Evolutionary conservation across 1,139 yeast genomes (phyloP).

Genomic region (Lodderomyces theae): DNA sequence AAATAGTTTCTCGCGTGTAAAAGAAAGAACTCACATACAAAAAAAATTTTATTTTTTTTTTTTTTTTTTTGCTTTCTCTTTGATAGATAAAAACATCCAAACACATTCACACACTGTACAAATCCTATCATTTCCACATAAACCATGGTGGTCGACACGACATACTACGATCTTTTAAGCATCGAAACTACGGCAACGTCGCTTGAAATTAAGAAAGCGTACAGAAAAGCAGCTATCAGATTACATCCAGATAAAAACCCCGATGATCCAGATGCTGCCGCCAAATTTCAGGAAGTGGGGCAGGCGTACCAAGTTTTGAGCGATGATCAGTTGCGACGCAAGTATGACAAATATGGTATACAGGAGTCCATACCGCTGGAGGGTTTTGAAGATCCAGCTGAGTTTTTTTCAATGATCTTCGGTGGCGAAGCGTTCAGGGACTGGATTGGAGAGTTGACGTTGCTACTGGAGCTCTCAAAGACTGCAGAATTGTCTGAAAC

Average conservation of each 20-base stretch:
- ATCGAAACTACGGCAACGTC: slow-evolving; percentile 71
- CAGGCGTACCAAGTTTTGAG: slow-evolving; percentile 84
- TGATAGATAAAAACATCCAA: too few species aligned
- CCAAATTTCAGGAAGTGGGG: slow-evolving; percentile 64
- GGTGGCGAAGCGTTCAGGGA: slow-evolving; percentile 87
- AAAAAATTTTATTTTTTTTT: neutral
- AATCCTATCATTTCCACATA: too few species aligned
- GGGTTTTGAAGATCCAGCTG: slow-evolving; percentile 89
- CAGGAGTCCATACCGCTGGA: slow-evolving; percentile 78
- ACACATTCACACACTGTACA: too few species aligned
- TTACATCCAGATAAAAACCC: slow-evolving; percentile 98
- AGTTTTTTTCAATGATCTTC: slow-evolving; percentile 67
- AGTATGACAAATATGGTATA: slow-evolving; percentile 83
- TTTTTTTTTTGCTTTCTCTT: neutral
- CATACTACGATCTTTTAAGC: slow-evolving; percentile 78
- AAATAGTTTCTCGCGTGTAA: slow-evolving; percentile 1
- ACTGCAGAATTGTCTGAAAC: slow-evolving; percentile 48
- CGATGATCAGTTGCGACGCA: slow-evolving; percentile 67
- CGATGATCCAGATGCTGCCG: slow-evolving; percentile 75
- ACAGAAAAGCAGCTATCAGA: slow-evolving; percentile 80
- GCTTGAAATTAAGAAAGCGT: slow-evolving; percentile 87
- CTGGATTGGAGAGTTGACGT: slow-evolving; percentile 73
- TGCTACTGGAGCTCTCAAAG: slow-evolving; percentile 58
- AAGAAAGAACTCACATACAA: too few species aligned
- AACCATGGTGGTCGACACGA: slow-evolving; percentile 89